A percentile compares a stretch with the other conserved stretches of the same genome.
phyloP scores from a whole-genome alignment of 176 grass and related monocot genomes.

The Canna indica region DNA sequence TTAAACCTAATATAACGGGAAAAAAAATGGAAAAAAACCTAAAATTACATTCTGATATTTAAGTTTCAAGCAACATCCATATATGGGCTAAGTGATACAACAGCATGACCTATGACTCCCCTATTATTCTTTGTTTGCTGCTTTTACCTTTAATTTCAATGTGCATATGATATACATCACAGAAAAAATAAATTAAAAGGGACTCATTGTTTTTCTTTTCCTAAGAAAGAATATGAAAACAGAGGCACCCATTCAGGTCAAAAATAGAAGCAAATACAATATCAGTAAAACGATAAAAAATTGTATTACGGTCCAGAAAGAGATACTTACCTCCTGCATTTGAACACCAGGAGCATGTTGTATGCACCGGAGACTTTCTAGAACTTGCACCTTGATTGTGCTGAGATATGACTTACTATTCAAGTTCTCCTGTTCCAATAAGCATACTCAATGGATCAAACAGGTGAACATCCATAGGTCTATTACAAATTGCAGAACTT shows the following conservation, averaged over 20 bases:
- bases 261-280: conserved; percentile 6
- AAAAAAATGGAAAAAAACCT: neutral
- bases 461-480: neutral
- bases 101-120: neutral
- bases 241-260: neutral
- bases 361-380: conserved; percentile 83
- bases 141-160: neutral
- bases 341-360: conserved; percentile 94
- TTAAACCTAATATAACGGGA: neutral
- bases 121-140: neutral
- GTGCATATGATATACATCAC: neutral
- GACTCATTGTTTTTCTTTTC: neutral
- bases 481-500: neutral
- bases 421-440: conserved; percentile 62
- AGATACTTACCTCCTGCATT: conserved; percentile 79
- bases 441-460: conserved; percentile 20
- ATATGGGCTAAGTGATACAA: too few species aligned
- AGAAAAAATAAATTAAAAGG: neutral
- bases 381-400: conserved; percentile 84
- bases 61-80: neutral
- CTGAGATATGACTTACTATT: conserved; percentile 96
- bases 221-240: neutral
- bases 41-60: neutral
- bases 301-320: neutral
- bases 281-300: conserved; percentile 12